These are phyloP conservation scores for Trichoderma parareesei DNA, from an alignment of 495 filamentous ascomycete genomes.

Conservation along the genomic window DNA sequence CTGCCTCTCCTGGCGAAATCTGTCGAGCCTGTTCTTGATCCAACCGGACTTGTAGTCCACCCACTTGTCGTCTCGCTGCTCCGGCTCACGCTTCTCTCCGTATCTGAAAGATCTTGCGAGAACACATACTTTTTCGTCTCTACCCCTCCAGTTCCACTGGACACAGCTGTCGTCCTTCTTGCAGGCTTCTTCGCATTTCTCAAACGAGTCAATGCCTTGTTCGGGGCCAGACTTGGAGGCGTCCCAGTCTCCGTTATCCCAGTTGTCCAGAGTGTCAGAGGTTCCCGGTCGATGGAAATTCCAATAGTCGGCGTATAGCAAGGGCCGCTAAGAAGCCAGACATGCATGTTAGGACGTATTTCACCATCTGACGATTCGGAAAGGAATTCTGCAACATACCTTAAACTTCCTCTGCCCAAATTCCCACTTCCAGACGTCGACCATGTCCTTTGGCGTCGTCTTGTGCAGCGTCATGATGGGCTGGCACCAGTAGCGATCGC, in stretches of 20 bases:
- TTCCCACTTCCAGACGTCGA: constrained; percentile 17
- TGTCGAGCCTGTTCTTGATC: background rate
- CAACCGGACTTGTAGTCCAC: background rate
- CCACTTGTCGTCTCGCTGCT: background rate
- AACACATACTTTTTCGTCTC: background rate
- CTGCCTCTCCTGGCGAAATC: background rate
- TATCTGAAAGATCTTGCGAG: background rate
- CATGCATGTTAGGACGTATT: background rate
- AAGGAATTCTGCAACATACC: constrained; percentile 16
- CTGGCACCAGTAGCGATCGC: constrained; percentile 44
- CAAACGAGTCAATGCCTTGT: background rate
- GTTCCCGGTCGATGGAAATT: background rate
- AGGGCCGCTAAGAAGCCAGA: background rate
- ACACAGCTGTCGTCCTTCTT: background rate
- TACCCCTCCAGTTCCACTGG: constrained; percentile 2
- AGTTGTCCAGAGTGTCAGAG: background rate
- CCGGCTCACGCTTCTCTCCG: background rate
- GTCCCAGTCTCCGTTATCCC: constrained; percentile 8
- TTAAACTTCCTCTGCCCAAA: constrained; percentile 12
- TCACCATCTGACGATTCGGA: background rate
- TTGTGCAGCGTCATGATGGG: constrained; percentile 51
- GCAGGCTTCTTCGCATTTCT: background rate
- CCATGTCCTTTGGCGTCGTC: constrained; percentile 27
- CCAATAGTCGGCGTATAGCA: constrained; percentile 4
- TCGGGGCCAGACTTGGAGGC: background rate